A percentile compares a stretch with the other conserved stretches of the same genome.
Evolutionary conservation across 2,329 filamentous ascomycete genomes (phyloP).

Genomic region (Alternaria triticimaculans): DNA sequence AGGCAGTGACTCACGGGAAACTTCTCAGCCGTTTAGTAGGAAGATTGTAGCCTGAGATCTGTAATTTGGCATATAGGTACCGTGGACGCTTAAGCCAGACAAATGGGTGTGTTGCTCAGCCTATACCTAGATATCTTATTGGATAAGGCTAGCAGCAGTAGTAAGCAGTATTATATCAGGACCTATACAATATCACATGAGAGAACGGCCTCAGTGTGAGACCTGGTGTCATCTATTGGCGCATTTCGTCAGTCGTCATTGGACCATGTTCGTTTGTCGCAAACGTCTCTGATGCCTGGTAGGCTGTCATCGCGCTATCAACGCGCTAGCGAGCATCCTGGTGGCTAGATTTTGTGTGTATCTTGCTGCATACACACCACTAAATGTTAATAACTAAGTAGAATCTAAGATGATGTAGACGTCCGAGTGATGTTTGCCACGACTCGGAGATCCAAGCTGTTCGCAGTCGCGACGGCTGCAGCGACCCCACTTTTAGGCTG

Average conservation of each 20-base stretch:
- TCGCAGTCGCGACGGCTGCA: not conserved
- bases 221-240: not conserved
- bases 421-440: not conserved
- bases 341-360: not conserved
- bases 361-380: not conserved
- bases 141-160: not conserved
- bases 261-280: not conserved
- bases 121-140: not conserved
- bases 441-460: not conserved
- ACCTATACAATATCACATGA: not conserved
- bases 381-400: not conserved
- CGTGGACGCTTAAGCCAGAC: not conserved
- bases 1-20: not conserved
- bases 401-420: not conserved
- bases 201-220: not conserved
- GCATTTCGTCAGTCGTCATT: not conserved
- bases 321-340: not conserved
- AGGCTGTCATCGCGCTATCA: not conserved
- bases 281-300: constrained; percentile 1
- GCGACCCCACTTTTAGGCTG: constrained; percentile 6
- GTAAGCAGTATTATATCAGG: not conserved
- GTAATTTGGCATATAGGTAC: not conserved
- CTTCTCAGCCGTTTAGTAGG: not conserved
- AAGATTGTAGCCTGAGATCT: not conserved
- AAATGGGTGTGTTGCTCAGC: not conserved